Evolutionary conservation across 106 monocot species (phyloP).

Genomic region (Allium sativum): DNA sequence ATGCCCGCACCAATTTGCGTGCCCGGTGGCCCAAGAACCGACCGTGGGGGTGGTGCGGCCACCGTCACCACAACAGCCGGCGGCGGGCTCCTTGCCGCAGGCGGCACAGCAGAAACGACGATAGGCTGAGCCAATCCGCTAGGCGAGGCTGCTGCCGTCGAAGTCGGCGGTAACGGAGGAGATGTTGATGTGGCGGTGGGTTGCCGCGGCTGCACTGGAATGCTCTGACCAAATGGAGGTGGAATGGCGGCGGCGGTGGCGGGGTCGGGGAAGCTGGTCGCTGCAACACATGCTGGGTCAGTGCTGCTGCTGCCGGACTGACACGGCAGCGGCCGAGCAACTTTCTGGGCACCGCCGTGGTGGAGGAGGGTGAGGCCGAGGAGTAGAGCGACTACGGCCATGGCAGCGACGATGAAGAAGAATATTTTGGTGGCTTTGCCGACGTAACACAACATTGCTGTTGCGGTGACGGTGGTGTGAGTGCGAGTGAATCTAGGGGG

Average conservation of each 20-base stretch:
- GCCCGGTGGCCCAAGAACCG: constrained; percentile 3
- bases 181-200: not conserved
- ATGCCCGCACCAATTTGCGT: constrained; percentile 3
- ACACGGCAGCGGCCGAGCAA: not conserved
- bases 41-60: constrained; percentile 8
- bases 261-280: constrained; percentile 11
- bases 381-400: constrained; percentile 38
- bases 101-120: not conserved
- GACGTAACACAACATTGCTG: constrained; percentile 46
- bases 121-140: not conserved
- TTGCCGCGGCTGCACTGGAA: not conserved
- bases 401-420: constrained; percentile 40
- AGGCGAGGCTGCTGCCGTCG: not conserved
- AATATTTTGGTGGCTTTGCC: constrained; percentile 98
- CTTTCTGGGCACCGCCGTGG: constrained; percentile 24
- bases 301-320: not conserved
- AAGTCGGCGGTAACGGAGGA: not conserved
- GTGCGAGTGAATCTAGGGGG: no score
- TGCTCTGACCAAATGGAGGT: not conserved
- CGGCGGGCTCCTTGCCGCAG: not conserved
- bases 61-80: not conserved
- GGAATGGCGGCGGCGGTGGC: constrained; percentile 5
- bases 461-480: no score
- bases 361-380: constrained; percentile 48
- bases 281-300: constrained; percentile 1